These are phyloP conservation scores for Pachysolen tannophilus DNA, from an alignment of 805 yeast species.

Conservation along the genomic window DNA sequence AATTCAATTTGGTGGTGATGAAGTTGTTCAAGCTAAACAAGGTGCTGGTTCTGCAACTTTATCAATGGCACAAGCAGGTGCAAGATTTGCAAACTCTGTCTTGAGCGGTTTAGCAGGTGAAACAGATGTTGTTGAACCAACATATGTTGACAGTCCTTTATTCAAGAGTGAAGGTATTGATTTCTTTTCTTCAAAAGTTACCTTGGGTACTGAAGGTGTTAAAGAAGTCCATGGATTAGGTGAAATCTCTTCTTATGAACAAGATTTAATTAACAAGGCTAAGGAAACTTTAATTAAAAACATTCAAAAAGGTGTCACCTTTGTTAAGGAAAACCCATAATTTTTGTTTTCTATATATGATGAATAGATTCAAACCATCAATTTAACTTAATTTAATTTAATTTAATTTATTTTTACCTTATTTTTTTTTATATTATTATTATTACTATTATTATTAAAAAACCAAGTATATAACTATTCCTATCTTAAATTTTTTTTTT, in stretches of 20 bases:
- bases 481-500: too few species aligned
- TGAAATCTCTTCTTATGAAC: conserved; percentile 66
- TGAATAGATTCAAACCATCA: too few species aligned
- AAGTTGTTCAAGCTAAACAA: conserved; percentile 90
- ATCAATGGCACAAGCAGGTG: conserved; percentile 94
- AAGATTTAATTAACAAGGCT: conserved; percentile 72
- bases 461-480: too few species aligned
- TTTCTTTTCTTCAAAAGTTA: conserved; percentile 92
- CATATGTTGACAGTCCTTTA: conserved; percentile 67
- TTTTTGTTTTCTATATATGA: too few species aligned
- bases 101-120: conserved; percentile 47
- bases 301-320: conserved; percentile 89
- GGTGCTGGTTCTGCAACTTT: conserved; percentile 94
- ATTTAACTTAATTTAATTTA: too few species aligned
- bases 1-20: conserved; percentile 70
- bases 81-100: conserved; percentile 61
- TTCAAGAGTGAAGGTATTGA: conserved; percentile 86
- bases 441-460: too few species aligned
- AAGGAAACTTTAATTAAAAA: conserved; percentile 85
- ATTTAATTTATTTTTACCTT: too few species aligned
- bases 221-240: conserved; percentile 76
- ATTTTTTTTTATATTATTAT: too few species aligned
- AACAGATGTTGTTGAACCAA: conserved; percentile 39
- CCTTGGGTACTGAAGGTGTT: conserved; percentile 89
- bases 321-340: conserved; percentile 67